Evolutionary conservation across 345 rosid species (phyloP), one percentile per base, ranked within the genome.

Genomic region (Eucalyptus melliodora): DNA sequence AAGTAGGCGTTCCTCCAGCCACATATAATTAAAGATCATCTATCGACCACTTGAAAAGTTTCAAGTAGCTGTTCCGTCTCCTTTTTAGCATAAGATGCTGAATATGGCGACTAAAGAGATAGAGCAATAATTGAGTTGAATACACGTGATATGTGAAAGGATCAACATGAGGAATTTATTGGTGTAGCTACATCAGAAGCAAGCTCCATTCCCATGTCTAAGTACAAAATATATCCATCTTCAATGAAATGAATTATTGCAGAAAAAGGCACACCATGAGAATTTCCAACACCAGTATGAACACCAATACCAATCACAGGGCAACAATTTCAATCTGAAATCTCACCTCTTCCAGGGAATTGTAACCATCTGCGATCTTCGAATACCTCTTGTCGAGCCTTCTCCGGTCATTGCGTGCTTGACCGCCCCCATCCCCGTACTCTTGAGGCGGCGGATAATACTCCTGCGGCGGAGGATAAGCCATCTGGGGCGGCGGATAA

Each of bases 281-380:
- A 47, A 62, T 72, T 87, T n/a, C 56, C 50, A 23, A 51, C 42
- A n/a, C 69, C 6, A 27, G 37, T 19, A 50, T 83, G 56, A 86
- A 60, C 34, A 56, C 24, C 49, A 51, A 15, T 7, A 47, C 30
- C 47, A 53, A 13, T 37, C 26, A 60, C 37, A 88, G 45, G 15
- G 26, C 50, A 80, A 88, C 14, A 67, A 37, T 77, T 77, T 77
- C 83, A 77, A 77, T 77, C 83, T 24, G 50, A 34, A 55, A 30
- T 55, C 89, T 92, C 87, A 97, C 99, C 97, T 97, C 97, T 13
- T 95, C 97, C 81, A 96, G 92, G 62, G 99, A 95, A 62, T 91
- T 93, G 94, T 92, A 97, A 81, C 95, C 88, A 91, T 97, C 99
- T 4, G 97, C 94, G 67, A 97, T 95, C 80, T 89, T 94, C 1